Percentiles rank a stretch among this genome's conserved stretches.
These are phyloP conservation scores for Ceratocystis cacaofunesta DNA, from an alignment of 2,329 filamentous ascomycete genomes.

Conservation along the genomic window DNA sequence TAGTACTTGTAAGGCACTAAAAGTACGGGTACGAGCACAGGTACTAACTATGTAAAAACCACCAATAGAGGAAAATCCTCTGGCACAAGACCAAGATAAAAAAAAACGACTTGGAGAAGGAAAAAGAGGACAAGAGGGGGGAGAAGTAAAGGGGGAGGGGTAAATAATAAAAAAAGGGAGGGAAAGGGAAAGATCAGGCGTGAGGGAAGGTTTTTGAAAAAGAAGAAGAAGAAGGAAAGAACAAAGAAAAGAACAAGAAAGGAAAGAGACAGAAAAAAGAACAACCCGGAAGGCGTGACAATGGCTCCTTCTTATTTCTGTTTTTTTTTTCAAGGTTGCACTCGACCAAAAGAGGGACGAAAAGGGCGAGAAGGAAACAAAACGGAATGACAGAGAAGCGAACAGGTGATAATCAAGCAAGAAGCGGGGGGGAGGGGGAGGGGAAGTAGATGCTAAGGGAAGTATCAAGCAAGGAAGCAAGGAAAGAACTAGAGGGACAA, in stretches of 20 bases:
- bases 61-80: no score
- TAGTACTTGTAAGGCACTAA: no score
- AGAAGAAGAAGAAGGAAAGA: not conserved
- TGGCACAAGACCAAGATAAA: no score
- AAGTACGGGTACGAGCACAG: no score
- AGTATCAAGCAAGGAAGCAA: not conserved
- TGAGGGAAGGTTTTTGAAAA: not conserved
- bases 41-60: no score
- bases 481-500: not conserved
- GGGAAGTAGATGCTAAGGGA: not conserved
- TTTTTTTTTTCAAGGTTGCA: not conserved
- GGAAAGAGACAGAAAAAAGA: not conserved
- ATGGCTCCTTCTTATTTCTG: conserved; percentile 1
- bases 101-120: not conserved
- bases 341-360: not conserved
- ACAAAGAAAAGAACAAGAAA: not conserved
- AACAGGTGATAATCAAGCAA: not conserved
- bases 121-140: not conserved
- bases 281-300: not conserved
- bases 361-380: not conserved
- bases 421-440: not conserved
- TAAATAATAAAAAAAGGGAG: not conserved
- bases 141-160: not conserved
- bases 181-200: not conserved
- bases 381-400: not conserved